A percentile compares a stretch with the other conserved stretches of the same genome.
phyloP scores from a whole-genome alignment of 768 basidiomycete species.

The Lepiota venenata region DNA sequence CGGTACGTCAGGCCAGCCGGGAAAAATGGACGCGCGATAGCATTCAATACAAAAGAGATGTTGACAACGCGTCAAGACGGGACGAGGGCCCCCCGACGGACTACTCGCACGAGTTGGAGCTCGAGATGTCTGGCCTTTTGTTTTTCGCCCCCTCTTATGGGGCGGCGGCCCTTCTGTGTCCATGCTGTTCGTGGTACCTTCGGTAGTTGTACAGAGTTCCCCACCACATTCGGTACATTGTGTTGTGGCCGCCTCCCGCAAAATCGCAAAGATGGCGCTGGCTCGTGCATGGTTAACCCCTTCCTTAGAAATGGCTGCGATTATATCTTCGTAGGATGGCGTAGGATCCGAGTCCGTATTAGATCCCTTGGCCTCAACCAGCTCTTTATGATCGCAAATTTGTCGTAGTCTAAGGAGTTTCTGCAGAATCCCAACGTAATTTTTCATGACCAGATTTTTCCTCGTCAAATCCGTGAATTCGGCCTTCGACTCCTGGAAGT shows the following conservation, averaged over 20 bases:
- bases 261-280: conserved; percentile 75
- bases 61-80: conserved; percentile 87
- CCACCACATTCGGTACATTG: conserved; percentile 86
- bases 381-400: conserved; percentile 95
- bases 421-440: conserved; percentile 96
- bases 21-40: conserved; percentile 75
- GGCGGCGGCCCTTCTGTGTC: conserved; percentile 49
- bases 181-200: conserved; percentile 41
- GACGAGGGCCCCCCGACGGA: conserved; percentile 52
- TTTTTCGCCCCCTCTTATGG: conserved; percentile 42
- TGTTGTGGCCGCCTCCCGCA: conserved; percentile 83
- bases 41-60: conserved; percentile 90
- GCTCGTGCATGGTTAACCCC: conserved; percentile 78
- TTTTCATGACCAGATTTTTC: conserved; percentile 96
- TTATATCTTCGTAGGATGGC: conserved; percentile 75
- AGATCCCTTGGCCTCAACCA: conserved; percentile 68
- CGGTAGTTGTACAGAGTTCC: conserved; percentile 60
- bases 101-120: conserved; percentile 72
- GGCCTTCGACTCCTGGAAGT: conserved; percentile 87
- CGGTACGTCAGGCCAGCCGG: conserved; percentile 75
- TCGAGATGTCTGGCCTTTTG: conserved; percentile 54
- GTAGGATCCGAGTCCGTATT: conserved; percentile 43
- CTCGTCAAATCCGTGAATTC: conserved; percentile 85
- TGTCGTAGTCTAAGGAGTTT: conserved; percentile 95
- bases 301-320: conserved; percentile 68